Evolutionary conservation across 176 grass and related monocot genomes (phyloP).

Genomic region (Paspalum notatum): DNA sequence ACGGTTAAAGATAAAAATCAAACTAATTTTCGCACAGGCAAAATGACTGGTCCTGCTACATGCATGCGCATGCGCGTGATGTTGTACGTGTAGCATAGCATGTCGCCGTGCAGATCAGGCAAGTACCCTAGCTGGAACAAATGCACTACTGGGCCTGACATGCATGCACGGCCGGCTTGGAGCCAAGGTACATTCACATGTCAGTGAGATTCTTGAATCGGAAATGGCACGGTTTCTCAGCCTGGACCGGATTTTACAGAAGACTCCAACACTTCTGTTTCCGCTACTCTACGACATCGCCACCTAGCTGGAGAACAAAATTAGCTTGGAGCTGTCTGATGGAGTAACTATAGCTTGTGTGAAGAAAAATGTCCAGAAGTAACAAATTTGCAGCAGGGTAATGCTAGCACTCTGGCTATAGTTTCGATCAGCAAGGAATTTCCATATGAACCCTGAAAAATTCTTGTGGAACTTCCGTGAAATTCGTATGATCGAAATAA

Average conservation of each 20-base stretch:
- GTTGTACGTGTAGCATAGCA: neutral
- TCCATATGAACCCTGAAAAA: no score
- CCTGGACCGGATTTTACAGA: conserved; percentile 2
- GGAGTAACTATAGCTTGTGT: no score
- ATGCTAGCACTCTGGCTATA: no score
- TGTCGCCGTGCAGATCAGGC: neutral
- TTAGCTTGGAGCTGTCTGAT: neutral
- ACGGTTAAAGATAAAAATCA: neutral
- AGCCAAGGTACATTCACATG: conserved; percentile 43
- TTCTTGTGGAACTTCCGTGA: no score
- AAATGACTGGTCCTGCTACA: neutral
- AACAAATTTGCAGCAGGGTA: no score
- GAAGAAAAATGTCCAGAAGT: no score
- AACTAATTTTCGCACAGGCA: neutral
- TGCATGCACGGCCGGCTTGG: neutral
- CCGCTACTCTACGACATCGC: no score
- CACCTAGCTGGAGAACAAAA: neutral
- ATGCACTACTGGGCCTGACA: neutral
- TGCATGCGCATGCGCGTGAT: neutral
- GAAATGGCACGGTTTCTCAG: neutral
- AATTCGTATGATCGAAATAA: no score
- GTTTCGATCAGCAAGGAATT: no score
- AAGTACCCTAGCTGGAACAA: neutral
- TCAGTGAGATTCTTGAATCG: conserved; percentile 41
- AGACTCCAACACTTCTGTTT: neutral